These are phyloP conservation scores for Rhodotorula sp. DNA, from an alignment of 1,284 basidiomycete genomes.

Conservation along the genomic window DNA sequence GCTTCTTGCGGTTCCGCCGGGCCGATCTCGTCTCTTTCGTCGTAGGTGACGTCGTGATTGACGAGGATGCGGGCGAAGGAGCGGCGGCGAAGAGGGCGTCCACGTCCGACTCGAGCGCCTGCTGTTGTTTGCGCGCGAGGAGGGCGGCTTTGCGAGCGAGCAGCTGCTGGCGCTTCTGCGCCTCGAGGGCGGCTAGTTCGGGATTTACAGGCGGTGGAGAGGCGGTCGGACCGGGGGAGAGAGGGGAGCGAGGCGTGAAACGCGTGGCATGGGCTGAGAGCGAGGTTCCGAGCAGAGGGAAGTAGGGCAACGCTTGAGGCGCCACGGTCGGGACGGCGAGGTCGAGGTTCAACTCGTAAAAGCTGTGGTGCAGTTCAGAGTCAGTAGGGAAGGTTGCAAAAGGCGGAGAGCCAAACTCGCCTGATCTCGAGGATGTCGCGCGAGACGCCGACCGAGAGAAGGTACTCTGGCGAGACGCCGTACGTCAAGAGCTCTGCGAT, in stretches of 20 bases:
- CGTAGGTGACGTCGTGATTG: not conserved
- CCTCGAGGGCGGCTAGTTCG: constrained; percentile 23
- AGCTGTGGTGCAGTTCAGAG: not conserved
- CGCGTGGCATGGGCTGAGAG: not conserved
- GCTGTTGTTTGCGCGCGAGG: constrained; percentile 22
- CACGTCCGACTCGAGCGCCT: constrained; percentile 30
- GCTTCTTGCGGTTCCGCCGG: not conserved
- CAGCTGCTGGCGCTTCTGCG: constrained; percentile 29
- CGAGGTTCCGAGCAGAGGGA: not conserved
- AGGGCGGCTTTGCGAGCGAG: constrained; percentile 30
- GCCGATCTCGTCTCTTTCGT: no score
- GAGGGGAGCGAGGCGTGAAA: not conserved
- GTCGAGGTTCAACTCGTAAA: constrained; percentile 24
- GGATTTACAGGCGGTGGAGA: not conserved
- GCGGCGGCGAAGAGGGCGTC: constrained; percentile 20
- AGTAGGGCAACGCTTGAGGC: not conserved
- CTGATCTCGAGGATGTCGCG: constrained; percentile 19
- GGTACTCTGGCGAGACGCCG: constrained; percentile 30
- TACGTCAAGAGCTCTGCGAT: constrained; percentile 30
- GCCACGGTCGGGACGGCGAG: constrained; percentile 3
- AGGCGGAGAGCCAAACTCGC: not conserved
- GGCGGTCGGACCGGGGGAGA: not conserved
- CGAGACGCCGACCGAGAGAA: constrained; percentile 31
- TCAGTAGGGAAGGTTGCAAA: not conserved
- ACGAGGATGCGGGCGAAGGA: not conserved